These are phyloP conservation scores for Penicillium manginii DNA, from an alignment of 495 filamentous ascomycete genomes.

Conservation along the genomic window DNA sequence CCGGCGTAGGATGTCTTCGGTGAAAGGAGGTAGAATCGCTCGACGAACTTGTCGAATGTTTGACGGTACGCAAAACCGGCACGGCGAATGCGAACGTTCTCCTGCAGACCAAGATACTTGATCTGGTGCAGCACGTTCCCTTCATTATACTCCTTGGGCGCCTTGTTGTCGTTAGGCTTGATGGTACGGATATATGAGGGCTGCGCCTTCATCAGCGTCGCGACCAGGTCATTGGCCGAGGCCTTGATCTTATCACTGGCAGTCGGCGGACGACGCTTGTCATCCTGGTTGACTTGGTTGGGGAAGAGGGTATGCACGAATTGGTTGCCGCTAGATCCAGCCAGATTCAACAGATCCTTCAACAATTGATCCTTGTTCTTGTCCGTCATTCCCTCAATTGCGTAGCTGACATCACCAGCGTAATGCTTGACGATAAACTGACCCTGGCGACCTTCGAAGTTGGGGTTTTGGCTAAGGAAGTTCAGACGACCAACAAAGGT, in stretches of 20 bases:
- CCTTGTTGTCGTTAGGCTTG: constrained; percentile 99
- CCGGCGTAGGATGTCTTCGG: constrained; percentile 94
- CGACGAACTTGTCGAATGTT: constrained; percentile 97
- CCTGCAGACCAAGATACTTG: constrained; percentile 97
- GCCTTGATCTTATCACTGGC: constrained; percentile 96
- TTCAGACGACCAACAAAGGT: constrained; percentile 94
- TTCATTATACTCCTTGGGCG: constrained; percentile 84
- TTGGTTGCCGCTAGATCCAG: constrained; percentile 77
- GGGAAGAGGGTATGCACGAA: constrained; percentile 92
- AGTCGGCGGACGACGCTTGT: constrained; percentile 90
- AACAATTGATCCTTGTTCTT: constrained; percentile 99
- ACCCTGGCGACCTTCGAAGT: constrained; percentile 90
- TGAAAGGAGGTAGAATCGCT: constrained; percentile 94
- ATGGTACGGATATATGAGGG: constrained; percentile 99
- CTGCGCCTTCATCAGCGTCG: constrained; percentile 94
- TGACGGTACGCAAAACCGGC: constrained; percentile 98
- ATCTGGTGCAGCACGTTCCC: constrained; percentile 97
- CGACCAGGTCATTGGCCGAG: constrained; percentile 94
- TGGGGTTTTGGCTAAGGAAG: constrained; percentile 81
- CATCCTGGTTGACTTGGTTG: constrained; percentile 91
- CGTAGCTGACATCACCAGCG: constrained; percentile 95
- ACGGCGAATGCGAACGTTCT: constrained; percentile 96
- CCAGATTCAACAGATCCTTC: constrained; percentile 90
- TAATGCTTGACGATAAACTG: constrained; percentile 99
- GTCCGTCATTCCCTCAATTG: constrained; percentile 95